Evolutionary conservation across 306 rosid species (phyloP).

Genomic region (Clitoria ternatea): DNA sequence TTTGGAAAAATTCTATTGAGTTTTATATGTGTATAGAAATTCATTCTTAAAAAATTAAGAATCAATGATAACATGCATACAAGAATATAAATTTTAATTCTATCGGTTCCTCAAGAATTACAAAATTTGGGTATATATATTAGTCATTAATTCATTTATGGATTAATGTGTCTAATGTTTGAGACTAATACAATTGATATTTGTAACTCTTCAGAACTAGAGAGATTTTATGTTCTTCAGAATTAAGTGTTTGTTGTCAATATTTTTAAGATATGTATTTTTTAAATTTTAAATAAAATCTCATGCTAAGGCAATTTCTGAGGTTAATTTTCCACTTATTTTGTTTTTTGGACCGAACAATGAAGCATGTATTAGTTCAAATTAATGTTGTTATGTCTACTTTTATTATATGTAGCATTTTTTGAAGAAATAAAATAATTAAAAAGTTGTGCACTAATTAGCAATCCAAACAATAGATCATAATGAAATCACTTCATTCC

Average conservation of each 20-base stretch:
- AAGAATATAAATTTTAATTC: not conserved
- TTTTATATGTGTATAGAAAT: not conserved
- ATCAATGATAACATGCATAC: not conserved
- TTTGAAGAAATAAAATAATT: too few relatives aligned
- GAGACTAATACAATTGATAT: not conserved
- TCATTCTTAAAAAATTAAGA: not conserved
- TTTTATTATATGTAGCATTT: too few relatives aligned
- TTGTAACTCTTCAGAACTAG: not conserved
- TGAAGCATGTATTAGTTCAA: not conserved
- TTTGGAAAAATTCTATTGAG: not conserved
- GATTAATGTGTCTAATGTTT: not conserved
- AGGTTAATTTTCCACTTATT: not conserved
- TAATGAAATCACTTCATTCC: too few relatives aligned
- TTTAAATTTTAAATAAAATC: not conserved
- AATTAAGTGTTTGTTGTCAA: not conserved
- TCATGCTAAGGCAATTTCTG: not conserved
- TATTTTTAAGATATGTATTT: not conserved
- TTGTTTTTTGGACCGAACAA: not conserved
- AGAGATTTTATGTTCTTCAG: not conserved
- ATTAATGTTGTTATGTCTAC: too few relatives aligned
- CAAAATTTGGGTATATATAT: not conserved
- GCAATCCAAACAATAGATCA: too few relatives aligned
- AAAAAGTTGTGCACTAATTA: too few relatives aligned
- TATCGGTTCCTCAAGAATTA: not conserved
- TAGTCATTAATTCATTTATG: not conserved